These are phyloP conservation scores for Colletotrichum tropicale DNA, from an alignment of 2,329 filamentous ascomycete species.

Conservation along the genomic window DNA sequence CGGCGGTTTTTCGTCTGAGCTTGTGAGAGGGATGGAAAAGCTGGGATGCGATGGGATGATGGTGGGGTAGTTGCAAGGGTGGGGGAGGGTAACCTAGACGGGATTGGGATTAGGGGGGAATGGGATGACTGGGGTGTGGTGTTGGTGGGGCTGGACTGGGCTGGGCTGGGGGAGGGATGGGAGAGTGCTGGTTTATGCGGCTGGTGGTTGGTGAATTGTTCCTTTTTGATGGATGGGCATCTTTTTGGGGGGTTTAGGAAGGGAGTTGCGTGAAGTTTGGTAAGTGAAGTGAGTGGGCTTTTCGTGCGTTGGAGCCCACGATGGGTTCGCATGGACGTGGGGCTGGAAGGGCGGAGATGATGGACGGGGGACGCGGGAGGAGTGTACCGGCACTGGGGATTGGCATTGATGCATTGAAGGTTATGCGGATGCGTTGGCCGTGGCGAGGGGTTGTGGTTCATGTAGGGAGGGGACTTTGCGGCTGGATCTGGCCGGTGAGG, in stretches of 20 bases:
- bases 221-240: too few species aligned
- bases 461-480: neutral
- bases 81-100: neutral
- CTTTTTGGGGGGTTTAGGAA: neutral
- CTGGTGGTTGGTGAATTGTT: neutral
- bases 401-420: neutral
- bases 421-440: neutral
- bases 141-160: neutral
- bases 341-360: neutral
- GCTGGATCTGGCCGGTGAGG: neutral
- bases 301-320: neutral
- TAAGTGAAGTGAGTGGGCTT: too few species aligned
- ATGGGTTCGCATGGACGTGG: neutral
- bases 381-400: neutral
- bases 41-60: neutral
- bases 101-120: neutral
- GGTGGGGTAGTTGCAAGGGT: constrained; percentile 24
- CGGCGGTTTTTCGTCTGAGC: neutral
- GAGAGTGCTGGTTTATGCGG: neutral
- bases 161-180: neutral
- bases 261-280: too few species aligned
- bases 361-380: neutral
- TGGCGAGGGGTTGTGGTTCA: neutral
- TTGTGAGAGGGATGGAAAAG: neutral
- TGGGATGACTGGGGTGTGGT: neutral